phyloP scores from a whole-genome alignment of 345 rosid species.

The Camelina neglecta region DNA sequence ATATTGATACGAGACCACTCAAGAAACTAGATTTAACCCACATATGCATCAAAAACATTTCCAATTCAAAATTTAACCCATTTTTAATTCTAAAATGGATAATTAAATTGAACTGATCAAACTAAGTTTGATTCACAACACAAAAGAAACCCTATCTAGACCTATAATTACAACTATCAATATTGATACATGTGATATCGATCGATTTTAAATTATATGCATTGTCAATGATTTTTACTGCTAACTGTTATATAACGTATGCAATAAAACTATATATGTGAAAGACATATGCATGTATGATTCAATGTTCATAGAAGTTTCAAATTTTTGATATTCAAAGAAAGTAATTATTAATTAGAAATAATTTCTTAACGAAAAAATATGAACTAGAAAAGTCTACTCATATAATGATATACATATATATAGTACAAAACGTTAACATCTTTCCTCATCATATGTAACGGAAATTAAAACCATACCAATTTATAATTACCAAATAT shows the following conservation, averaged over 20 bases:
- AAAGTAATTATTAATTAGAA: no score
- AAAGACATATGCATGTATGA: neutral
- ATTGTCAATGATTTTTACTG: neutral
- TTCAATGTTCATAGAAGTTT: neutral
- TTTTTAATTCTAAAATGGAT: neutral
- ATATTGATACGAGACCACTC: neutral
- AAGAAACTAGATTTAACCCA: neutral
- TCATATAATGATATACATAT: neutral
- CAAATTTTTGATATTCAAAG: no score
- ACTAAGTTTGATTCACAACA: neutral
- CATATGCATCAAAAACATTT: slow-evolving; percentile 1
- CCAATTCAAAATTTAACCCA: neutral
- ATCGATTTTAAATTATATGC: neutral
- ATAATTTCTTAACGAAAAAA: no score
- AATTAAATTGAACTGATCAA: neutral
- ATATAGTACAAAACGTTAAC: neutral
- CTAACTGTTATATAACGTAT: neutral
- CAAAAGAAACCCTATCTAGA: neutral
- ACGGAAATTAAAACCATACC: neutral
- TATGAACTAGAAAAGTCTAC: neutral
- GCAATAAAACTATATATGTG: neutral
- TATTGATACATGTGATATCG: neutral
- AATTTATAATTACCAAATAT: neutral
- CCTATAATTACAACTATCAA: neutral
- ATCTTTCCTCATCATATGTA: neutral